A percentile compares a stretch with the other conserved stretches of the same genome.
phyloP scores from a whole-genome alignment of 2,329 filamentous ascomycete species.

The Huntiella moniliformis region DNA sequence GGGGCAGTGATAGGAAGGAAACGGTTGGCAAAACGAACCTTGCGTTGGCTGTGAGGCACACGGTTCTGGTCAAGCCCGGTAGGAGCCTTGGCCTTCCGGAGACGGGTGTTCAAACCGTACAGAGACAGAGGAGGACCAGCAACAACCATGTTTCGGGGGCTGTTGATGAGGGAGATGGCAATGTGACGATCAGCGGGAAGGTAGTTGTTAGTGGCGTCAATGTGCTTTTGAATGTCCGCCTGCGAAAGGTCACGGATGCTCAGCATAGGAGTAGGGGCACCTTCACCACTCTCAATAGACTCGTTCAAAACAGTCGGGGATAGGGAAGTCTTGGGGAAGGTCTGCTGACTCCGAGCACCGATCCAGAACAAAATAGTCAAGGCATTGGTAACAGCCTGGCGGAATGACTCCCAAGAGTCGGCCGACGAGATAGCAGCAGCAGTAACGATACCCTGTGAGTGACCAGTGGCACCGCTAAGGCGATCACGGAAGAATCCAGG shows the following conservation, averaged over 20 bases:
- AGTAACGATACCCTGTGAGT: constrained; percentile 91
- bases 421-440: constrained; percentile 82
- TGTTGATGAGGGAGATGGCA: constrained; percentile 88
- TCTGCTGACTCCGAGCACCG: constrained; percentile 87
- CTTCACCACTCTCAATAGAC: constrained; percentile 84
- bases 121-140: constrained; percentile 90
- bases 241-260: constrained; percentile 87
- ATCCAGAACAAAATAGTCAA: constrained; percentile 97
- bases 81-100: constrained; percentile 91
- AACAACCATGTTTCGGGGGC: constrained; percentile 88
- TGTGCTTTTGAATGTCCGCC: constrained; percentile 83
- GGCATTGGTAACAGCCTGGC: constrained; percentile 58
- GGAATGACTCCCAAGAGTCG: constrained; percentile 83
- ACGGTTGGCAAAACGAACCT: constrained; percentile 88
- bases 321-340: constrained; percentile 85
- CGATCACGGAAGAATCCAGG: constrained; percentile 75
- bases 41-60: constrained; percentile 86
- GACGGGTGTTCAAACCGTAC: constrained; percentile 84
- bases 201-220: constrained; percentile 92
- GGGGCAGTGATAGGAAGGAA: constrained; percentile 95
- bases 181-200: constrained; percentile 85
- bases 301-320: constrained; percentile 82
- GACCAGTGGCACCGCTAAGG: constrained; percentile 76
- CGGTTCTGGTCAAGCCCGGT: constrained; percentile 94
- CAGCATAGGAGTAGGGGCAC: constrained; percentile 90